Evolutionary conservation across 495 filamentous ascomycete species (phyloP).

Genomic region (Hypoxylon rickii): DNA sequence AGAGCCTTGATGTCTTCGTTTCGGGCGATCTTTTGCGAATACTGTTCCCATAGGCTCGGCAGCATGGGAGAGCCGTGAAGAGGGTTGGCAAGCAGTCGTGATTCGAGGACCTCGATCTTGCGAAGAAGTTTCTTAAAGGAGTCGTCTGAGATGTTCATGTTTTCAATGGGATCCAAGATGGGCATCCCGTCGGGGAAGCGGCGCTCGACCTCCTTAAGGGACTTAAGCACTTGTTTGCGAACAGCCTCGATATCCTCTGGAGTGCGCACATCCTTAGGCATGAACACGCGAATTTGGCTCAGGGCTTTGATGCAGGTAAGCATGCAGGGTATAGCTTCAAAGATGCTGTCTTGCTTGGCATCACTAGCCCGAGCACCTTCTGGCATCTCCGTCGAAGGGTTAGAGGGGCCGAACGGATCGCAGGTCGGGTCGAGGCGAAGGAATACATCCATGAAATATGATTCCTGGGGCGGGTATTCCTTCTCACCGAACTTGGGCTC

Average conservation of each 20-base stretch:
- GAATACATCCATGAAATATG: conserved; percentile 79
- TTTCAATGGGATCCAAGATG: conserved; percentile 86
- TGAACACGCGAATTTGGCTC: conserved; percentile 74
- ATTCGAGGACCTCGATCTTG: conserved; percentile 96
- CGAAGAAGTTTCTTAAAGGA: conserved; percentile 89
- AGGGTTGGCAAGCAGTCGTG: conserved; percentile 84
- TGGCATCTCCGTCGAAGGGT: conserved; percentile 42
- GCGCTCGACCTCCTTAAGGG: conserved; percentile 72
- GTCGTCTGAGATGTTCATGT: conserved; percentile 91
- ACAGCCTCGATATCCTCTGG: conserved; percentile 65
- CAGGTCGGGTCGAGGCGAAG: conserved; percentile 60
- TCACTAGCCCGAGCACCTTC: conserved; percentile 52
- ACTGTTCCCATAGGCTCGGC: conserved; percentile 79
- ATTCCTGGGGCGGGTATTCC: conserved; percentile 70
- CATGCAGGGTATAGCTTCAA: conserved; percentile 84
- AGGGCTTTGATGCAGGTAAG: conserved; percentile 82
- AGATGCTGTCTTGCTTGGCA: conserved; percentile 42
- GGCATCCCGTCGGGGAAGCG: conserved; percentile 94
- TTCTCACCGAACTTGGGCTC: conserved; percentile 62
- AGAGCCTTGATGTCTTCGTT: conserved; percentile 76
- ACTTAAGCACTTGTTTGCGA: conserved; percentile 56
- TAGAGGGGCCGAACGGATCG: conserved; percentile 35
- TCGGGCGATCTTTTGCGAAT: conserved; percentile 77
- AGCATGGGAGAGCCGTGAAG: conserved; percentile 87
- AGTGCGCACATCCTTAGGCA: conserved; percentile 72